These are phyloP conservation scores for Paramecium sexaurelia DNA, from an alignment of 73 alveolate genomes.

Conservation along the genomic window DNA sequence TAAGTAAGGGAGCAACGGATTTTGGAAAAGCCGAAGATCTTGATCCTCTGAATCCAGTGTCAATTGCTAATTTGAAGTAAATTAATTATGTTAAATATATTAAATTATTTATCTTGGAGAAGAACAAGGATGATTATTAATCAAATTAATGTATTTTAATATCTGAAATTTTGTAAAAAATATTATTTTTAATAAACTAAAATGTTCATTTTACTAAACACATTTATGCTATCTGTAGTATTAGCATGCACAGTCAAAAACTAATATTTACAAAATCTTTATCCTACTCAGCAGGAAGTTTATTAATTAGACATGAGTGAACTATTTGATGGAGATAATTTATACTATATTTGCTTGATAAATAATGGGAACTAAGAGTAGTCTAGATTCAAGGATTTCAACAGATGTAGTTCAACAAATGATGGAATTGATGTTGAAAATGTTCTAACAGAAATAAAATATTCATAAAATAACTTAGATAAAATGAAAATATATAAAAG, in stretches of 20 bases:
- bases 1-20: conserved; percentile 89
- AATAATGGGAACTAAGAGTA: not conserved
- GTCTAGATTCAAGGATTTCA: not conserved
- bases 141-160: no score
- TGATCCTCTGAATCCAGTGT: conserved; percentile 83
- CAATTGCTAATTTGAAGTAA: conserved; percentile 82
- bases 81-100: conserved; percentile 83
- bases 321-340: not conserved
- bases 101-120: conserved; percentile 90
- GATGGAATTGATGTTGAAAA: not conserved
- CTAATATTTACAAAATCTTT: not conserved
- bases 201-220: not conserved
- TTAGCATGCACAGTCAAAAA: not conserved
- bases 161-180: not conserved
- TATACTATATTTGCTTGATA: not conserved
- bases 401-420: not conserved
- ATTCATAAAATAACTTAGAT: not conserved
- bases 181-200: not conserved
- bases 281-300: not conserved
- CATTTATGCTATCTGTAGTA: not conserved
- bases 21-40: conserved; percentile 84
- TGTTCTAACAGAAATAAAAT: not conserved
- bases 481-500: not conserved
- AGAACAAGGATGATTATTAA: conserved; percentile 77
- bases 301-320: not conserved